Evolutionary conservation across 306 rosid genomes (phyloP), one percentile per base, ranked within the genome.

Genomic region (Glycine latifolia): DNA sequence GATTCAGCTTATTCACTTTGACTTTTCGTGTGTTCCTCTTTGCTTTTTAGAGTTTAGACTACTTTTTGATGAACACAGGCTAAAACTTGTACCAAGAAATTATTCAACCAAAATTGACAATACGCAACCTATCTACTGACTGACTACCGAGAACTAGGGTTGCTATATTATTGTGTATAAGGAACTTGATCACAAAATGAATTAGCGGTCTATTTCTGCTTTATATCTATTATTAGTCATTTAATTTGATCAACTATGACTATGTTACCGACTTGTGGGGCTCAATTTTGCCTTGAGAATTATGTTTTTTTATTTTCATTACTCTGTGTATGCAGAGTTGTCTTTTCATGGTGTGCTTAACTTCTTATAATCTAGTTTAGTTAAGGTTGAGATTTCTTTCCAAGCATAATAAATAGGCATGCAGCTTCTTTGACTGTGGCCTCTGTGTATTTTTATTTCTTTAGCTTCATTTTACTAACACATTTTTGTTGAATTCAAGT

Each of bases 1-100:
- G 69, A 68, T 68, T 79, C 47, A 79, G 69, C 17, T 44, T 68
- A 14, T 68, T 7, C 26, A 4, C 31, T 31, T 11, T 75, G 63
- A 72, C 63, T 59, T 37, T 37, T 59, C 17, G 2, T 12, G 44
- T 74, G 33, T 7, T 44, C 17, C 67, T 4, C 75, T 70, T 39
- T 62, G 4, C 46, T 10, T 62, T 62, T 35, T 62, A 62, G 69
- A 35, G 44, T 33, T 49, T 39, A 2, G 41, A 50, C n/a, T 20
- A 48, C 41, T 48, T 56, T 58, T 79, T 63, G 6, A 58, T 33
- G 3, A 54, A 59, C 39, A 56, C 47, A n/a, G 26, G 37, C 13
- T 35, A 3, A 10, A 59, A 9, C 13, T 3, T 37, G 5, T 37
- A 37, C 4, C 41, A 37, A 3, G 41, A 37, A 37, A 37, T 37